Evolutionary conservation across 2,329 filamentous ascomycete genomes (phyloP).

Genomic region (Fusarium torulosum): DNA sequence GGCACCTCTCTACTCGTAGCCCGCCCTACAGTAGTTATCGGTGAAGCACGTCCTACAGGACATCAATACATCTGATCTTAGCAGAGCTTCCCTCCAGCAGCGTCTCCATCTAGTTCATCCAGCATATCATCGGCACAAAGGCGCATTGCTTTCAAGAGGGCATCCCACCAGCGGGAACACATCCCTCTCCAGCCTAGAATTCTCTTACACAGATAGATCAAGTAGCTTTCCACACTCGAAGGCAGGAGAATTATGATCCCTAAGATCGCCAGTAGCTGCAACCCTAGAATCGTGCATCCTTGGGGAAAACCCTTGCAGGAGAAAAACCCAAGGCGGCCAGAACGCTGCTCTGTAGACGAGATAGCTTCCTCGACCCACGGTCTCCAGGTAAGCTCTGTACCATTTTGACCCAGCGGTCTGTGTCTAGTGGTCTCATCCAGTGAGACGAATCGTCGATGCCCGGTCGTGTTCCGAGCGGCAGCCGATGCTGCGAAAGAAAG

Average conservation of each 20-base stretch:
- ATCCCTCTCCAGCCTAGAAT: constrained; percentile 25
- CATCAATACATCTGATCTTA: neutral
- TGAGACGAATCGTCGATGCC: neutral
- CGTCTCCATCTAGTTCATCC: no score
- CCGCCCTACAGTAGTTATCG: neutral
- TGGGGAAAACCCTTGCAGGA: neutral
- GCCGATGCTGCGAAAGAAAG: neutral
- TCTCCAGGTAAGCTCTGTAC: neutral
- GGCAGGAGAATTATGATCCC: neutral
- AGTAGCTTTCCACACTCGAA: constrained; percentile 18
- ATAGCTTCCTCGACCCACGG: rapidly evolving
- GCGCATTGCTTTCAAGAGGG: constrained; percentile 19
- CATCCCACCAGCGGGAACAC: constrained; percentile 13
- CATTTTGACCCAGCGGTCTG: neutral
- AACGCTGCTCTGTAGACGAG: rapidly evolving
- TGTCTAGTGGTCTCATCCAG: neutral
- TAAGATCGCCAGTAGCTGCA: neutral
- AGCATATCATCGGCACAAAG: constrained; percentile 4
- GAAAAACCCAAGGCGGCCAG: neutral
- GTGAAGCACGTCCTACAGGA: neutral
- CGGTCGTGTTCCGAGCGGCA: neutral
- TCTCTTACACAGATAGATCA: constrained; percentile 25
- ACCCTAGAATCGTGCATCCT: neutral
- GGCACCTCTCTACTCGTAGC: neutral
- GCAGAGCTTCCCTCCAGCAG: neutral